A percentile compares a stretch with the other conserved stretches of the same genome.
Evolutionary conservation across 805 yeast genomes (phyloP).

Genomic region (Pichia membranifaciens): DNA sequence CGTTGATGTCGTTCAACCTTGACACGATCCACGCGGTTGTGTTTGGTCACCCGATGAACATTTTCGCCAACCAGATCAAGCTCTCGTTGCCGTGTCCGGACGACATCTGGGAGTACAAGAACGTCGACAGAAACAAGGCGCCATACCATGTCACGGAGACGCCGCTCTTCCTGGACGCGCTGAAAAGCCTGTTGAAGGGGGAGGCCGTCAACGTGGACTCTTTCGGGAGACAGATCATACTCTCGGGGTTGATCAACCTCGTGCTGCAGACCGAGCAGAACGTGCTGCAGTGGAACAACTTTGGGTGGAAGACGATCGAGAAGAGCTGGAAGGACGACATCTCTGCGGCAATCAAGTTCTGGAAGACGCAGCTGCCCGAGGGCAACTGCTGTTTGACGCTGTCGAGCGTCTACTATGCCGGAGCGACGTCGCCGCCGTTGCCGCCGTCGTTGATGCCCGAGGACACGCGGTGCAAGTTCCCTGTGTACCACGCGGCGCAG

Average conservation of each 20-base stretch:
- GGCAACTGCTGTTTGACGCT: conserved; percentile 14
- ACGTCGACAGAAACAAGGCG: conserved; percentile 16
- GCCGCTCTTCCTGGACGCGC: conserved; percentile 27
- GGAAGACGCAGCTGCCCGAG: conserved; percentile 39
- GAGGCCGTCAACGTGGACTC: conserved; percentile 37
- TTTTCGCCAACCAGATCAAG: conserved; percentile 48
- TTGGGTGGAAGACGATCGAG: conserved; percentile 32
- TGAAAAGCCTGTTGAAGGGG: conserved; percentile 37
- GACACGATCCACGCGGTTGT: conserved; percentile 70
- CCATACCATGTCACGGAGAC: conserved; percentile 16
- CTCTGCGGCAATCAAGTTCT: conserved; percentile 57
- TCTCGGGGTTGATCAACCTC: conserved; percentile 57
- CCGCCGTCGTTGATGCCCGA: conserved; percentile 12
- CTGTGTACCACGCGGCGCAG: conserved; percentile 66
- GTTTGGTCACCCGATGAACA: conserved; percentile 58
- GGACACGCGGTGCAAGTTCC: conserved; percentile 45
- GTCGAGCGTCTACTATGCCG: conserved; percentile 15
- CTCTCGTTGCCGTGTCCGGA: conserved; percentile 55
- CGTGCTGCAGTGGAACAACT: conserved; percentile 39
- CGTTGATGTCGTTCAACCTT: conserved; percentile 68
- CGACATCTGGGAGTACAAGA: conserved; percentile 39
- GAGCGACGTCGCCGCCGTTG: conserved; percentile 3
- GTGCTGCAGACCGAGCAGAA: conserved; percentile 55
- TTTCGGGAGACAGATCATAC: conserved; percentile 56
- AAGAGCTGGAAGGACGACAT: conserved; percentile 60